Evolutionary conservation across 1,139 yeast species (phyloP).

Genomic region (Waltiozyma sp.): DNA sequence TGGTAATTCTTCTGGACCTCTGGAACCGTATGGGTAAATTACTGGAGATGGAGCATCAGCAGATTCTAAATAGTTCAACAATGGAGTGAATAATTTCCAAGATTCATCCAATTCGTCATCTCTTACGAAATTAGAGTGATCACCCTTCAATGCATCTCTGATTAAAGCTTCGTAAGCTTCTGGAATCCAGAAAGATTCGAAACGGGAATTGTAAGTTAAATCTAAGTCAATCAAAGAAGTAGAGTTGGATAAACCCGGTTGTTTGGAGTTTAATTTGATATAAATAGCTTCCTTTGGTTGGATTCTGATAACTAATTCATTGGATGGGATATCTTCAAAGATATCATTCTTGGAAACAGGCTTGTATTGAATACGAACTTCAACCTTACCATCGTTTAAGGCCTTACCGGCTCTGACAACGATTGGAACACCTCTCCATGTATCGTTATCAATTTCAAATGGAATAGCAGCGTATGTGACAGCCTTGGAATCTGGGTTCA

Average conservation of each 20-base stretch:
- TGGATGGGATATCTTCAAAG: constrained; percentile 72
- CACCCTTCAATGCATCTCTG: constrained; percentile 82
- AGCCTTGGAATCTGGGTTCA: constrained; percentile 67
- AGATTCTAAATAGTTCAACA: constrained; percentile 69
- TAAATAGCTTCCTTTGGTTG: constrained; percentile 95
- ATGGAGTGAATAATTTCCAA: constrained; percentile 90
- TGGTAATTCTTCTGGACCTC: constrained; percentile 68
- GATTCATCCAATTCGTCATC: constrained; percentile 93
- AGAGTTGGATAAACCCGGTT: constrained; percentile 80
- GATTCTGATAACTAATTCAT: constrained; percentile 84
- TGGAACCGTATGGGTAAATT: constrained; percentile 77
- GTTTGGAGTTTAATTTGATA: constrained; percentile 82
- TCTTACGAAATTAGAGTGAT: constrained; percentile 94
- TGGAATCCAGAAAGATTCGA: constrained; percentile 86
- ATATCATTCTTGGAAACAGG: constrained; percentile 68
- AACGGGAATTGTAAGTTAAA: constrained; percentile 73
- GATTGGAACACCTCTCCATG: constrained; percentile 98
- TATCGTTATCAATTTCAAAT: constrained; percentile 71
- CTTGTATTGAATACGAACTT: constrained; percentile 86
- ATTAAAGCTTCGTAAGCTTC: constrained; percentile 96
- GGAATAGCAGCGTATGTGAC: constrained; percentile 88
- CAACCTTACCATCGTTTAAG: constrained; percentile 83
- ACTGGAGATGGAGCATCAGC: constrained; percentile 52
- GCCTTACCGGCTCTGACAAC: constrained; percentile 97
- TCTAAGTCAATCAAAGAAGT: constrained; percentile 85